Evolutionary conservation across 169 alveolate genomes (phyloP).

Genomic region (Miamiensis avidus): DNA sequence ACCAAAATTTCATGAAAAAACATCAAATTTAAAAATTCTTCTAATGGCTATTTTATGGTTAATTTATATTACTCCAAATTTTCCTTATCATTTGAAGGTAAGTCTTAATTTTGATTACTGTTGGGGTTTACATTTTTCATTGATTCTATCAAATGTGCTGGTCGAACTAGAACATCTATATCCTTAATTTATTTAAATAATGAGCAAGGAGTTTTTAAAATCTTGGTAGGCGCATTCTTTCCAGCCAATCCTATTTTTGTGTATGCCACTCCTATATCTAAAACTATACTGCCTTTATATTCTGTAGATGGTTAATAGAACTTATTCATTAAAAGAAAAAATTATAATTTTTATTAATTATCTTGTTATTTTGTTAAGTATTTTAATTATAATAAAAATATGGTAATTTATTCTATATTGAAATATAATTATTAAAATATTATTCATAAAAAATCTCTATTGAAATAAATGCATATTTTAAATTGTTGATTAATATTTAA

Average conservation of each 20-base stretch:
- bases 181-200: conserved; percentile 11
- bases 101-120: conserved; percentile 3
- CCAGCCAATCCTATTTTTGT: conserved; percentile 26
- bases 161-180: background rate
- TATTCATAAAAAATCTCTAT: no score
- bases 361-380: no score
- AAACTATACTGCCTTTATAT: no score
- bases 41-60: background rate
- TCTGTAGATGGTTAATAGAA: no score
- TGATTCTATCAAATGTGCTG: background rate
- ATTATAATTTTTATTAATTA: no score
- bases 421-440: no score
- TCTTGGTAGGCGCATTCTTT: conserved; percentile 6
- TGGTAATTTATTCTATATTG: no score
- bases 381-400: no score
- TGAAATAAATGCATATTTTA: no score
- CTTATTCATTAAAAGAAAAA: no score
- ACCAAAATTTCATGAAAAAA: conserved; percentile 8
- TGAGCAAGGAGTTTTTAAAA: conserved; percentile 12
- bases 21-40: background rate
- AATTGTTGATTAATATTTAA: no score
- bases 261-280: conserved; percentile 27
- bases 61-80: background rate
- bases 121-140: background rate
- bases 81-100: background rate